Base-by-base conservation (phyloP, 345 rosid genomes). In the Noccaea caerulescens region DNA sequence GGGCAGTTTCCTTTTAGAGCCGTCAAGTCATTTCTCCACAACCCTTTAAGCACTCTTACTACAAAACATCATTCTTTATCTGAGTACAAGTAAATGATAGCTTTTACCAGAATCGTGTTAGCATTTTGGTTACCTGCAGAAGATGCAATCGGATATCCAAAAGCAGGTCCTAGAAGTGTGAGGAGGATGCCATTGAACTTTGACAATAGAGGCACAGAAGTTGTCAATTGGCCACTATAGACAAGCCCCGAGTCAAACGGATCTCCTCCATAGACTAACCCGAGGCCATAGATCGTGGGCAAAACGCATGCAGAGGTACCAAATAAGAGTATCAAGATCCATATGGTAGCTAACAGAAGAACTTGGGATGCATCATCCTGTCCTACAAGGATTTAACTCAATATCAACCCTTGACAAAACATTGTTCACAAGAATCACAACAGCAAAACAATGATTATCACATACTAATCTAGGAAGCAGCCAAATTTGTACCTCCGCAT, bases 301-400 rank as follows among this genome's bases (percentile, higher is more conserved):
- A 85, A 79, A 49, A 82, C 76, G 27, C 85, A 85, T 7, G 81
- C 85, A 6, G 81, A 84, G 66, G 81, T 73, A 58, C 97, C 99
- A 73, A 94, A 56, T 18, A 83, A 84, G 70, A 89, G 82, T 76
- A 94, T 89, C 58, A 91, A 55, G 62, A 82, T 68, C 99, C 99
- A 94, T 77, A 94, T 84, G 82, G 93, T 83, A 44, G 89, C 99
- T 72, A 94, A 79, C 8, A 87, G 80, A 7, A 86, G 76, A 56
- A 77, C 95, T 84, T 89, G 98, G n/a, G 98, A 91, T 72, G 83
- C 66, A 84, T 93, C 98, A 79, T 76, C 90, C 97, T 93, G 98
- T 96, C 97, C 96, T 91, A 93, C 86, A 91, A 78, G 80, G 89
- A 91, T 72, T 72, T 85, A 85, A 42, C 79, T 87, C 83, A 77